Percentiles rank a stretch among this genome's conserved stretches.
These are phyloP conservation scores for Mortierella sp. DNA, from an alignment of 371 early-diverging fungal genomes.

Conservation along the genomic window DNA sequence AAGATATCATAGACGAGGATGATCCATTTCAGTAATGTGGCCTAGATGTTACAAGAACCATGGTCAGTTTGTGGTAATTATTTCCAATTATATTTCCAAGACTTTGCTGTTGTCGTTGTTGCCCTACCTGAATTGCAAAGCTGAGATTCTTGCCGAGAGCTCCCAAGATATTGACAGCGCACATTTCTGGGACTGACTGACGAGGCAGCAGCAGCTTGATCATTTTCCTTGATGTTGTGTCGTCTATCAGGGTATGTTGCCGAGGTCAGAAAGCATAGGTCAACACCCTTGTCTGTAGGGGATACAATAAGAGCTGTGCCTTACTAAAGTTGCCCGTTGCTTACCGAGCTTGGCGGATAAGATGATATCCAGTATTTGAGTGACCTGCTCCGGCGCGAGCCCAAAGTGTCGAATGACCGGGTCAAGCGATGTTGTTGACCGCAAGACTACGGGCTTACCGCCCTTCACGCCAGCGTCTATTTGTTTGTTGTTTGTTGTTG, in stretches of 20 bases:
- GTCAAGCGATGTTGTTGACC: conserved; percentile 26
- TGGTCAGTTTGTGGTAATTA: background rate
- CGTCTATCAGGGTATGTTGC: conserved; percentile 30
- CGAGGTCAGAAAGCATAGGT: background rate
- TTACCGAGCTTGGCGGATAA: conserved; percentile 38
- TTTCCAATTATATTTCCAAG: background rate
- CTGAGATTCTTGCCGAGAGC: conserved; percentile 49
- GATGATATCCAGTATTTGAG: conserved; percentile 29
- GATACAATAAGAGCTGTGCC: background rate
- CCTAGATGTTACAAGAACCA: conserved; percentile 31
- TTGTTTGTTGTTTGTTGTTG: background rate
- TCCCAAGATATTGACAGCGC: conserved; percentile 61
- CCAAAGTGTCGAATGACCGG: conserved; percentile 32
- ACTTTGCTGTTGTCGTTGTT: background rate
- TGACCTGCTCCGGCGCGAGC: conserved; percentile 29
- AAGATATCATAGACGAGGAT: conserved; percentile 65
- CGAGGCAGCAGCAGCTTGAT: conserved; percentile 64
- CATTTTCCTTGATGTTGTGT: conserved; percentile 46
- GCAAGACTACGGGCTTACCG: conserved; percentile 32
- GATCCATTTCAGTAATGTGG: conserved; percentile 62
- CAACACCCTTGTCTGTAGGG: background rate
- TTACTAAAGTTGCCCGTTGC: background rate
- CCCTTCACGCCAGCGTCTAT: conserved; percentile 54
- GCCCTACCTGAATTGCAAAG: conserved; percentile 43
- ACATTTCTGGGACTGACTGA: conserved; percentile 55